Percentiles rank a stretch among this genome's conserved stretches.
phyloP scores from a whole-genome alignment of 2,329 filamentous ascomycete genomes.

The Stemphylium beticola region DNA sequence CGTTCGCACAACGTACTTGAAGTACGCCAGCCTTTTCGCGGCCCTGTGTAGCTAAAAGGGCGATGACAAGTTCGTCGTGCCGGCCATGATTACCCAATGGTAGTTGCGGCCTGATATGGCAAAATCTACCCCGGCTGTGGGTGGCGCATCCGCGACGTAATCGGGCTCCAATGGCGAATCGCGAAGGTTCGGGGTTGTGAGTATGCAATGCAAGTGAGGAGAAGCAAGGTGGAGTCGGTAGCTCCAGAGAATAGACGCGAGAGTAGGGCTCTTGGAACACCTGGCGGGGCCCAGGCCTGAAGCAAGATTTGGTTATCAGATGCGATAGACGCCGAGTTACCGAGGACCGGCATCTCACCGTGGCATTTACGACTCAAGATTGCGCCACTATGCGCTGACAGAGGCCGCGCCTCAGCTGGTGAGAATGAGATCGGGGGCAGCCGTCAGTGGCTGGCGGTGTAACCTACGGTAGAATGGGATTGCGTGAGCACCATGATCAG shows the following conservation, averaged over 20 bases:
- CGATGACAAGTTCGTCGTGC: too few species aligned
- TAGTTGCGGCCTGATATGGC: background rate
- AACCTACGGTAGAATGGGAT: background rate
- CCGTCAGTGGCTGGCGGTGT: background rate
- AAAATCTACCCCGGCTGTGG: background rate
- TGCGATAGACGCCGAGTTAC: slow-evolving; percentile 8
- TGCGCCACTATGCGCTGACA: slow-evolving; percentile 11
- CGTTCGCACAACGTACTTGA: background rate
- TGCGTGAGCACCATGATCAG: slow-evolving; percentile 1
- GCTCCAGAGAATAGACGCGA: background rate
- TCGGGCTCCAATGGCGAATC: background rate
- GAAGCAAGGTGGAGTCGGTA: background rate
- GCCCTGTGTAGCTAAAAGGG: background rate
- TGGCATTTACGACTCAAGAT: slow-evolving; percentile 2
- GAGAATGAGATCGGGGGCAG: background rate
- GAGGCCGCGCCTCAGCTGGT: background rate
- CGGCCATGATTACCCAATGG: too few species aligned
- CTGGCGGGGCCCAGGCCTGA: background rate
- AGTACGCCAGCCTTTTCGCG: background rate
- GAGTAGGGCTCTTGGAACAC: background rate
- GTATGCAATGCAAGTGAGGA: slow-evolving; percentile 2
- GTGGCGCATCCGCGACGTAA: slow-evolving; percentile 14
- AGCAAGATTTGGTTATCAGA: slow-evolving; percentile 15
- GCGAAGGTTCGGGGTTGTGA: background rate
- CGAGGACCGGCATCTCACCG: slow-evolving; percentile 5